Conservation (phyloP, 1,139 yeast species). For the Sugiyamaella neomexicana region DNA sequence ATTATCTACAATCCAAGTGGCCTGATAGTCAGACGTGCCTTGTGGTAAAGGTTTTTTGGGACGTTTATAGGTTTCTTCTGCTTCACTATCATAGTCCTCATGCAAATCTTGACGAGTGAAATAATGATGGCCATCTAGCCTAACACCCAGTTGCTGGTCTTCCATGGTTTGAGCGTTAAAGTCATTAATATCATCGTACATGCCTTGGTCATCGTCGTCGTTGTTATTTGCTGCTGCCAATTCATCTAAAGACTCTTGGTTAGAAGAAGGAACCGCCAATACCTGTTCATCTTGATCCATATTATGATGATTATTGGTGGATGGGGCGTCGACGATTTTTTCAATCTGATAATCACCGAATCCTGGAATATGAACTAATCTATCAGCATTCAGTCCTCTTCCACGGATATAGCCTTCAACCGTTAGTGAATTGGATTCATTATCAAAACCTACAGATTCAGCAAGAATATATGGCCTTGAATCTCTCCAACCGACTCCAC, state of each 20-base stretch:
- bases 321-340: conserved; percentile 48
- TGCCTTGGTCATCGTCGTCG: conserved; percentile 55
- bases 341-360: conserved; percentile 85
- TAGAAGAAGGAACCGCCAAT: conserved; percentile 49
- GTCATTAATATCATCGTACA: conserved; percentile 41
- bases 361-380: conserved; percentile 83
- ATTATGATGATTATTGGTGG: conserved; percentile 16
- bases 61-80: conserved; percentile 34
- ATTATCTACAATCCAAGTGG: conserved; percentile 83
- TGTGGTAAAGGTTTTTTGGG: conserved; percentile 57
- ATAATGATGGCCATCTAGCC: conserved; percentile 70
- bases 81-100: conserved; percentile 31
- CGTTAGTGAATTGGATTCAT: conserved; percentile 48
- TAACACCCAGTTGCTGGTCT: conserved; percentile 55
- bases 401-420: conserved; percentile 89
- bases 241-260: conserved; percentile 67
- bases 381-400: conserved; percentile 70
- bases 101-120: conserved; percentile 46
- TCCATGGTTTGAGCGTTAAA: conserved; percentile 27
- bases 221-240: conserved; percentile 59
- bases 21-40: conserved; percentile 93
- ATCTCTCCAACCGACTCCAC: conserved; percentile 88
- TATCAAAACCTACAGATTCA: conserved; percentile 54
- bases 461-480: conserved; percentile 83
- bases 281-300: conserved; percentile 40